Conservation (phyloP, 2,329 filamentous ascomycete genomes). For the Microsporum ferrugineum region DNA sequence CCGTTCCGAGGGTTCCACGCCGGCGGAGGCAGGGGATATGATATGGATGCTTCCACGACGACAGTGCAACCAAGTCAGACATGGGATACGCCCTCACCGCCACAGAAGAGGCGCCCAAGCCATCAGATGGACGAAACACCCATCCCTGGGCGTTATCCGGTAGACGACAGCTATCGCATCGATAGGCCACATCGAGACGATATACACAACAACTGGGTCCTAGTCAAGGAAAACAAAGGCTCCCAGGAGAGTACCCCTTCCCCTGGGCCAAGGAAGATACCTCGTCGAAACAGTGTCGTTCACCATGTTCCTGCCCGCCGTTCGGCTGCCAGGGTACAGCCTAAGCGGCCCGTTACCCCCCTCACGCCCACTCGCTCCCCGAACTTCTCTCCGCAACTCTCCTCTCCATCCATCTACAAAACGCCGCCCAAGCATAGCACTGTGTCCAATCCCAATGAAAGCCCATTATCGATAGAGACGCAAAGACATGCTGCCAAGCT, state of each 20-base stretch:
- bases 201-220: slow-evolving; percentile 46
- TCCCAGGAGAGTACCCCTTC: slow-evolving; percentile 14
- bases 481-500: slow-evolving; percentile 61
- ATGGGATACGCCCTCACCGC: slow-evolving; percentile 13
- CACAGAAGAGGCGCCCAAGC: slow-evolving; percentile 20
- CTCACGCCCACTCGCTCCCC: slow-evolving; percentile 14
- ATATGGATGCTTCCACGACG: slow-evolving; percentile 33
- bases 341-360: slow-evolving; percentile 8
- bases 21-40: slow-evolving; percentile 65
- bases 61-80: neutral
- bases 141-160: slow-evolving; percentile 45
- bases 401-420: slow-evolving; percentile 9
- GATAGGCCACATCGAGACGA: slow-evolving; percentile 2
- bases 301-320: slow-evolving; percentile 10
- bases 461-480: slow-evolving; percentile 46
- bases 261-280: slow-evolving; percentile 12
- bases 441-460: slow-evolving; percentile 21
- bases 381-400: neutral
- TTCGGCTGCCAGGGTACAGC: slow-evolving; percentile 3
- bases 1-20: slow-evolving; percentile 79
- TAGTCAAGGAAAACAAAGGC: slow-evolving; percentile 38
- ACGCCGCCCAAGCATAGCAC: slow-evolving; percentile 19
- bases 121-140: slow-evolving; percentile 28
- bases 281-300: slow-evolving; percentile 6
- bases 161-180: slow-evolving; percentile 18